A percentile compares a stretch with the other conserved stretches of the same genome.
These are phyloP conservation scores for Phytophthora aleatoria DNA, from an alignment of 352 stramenopile genomes.

Conservation along the genomic window DNA sequence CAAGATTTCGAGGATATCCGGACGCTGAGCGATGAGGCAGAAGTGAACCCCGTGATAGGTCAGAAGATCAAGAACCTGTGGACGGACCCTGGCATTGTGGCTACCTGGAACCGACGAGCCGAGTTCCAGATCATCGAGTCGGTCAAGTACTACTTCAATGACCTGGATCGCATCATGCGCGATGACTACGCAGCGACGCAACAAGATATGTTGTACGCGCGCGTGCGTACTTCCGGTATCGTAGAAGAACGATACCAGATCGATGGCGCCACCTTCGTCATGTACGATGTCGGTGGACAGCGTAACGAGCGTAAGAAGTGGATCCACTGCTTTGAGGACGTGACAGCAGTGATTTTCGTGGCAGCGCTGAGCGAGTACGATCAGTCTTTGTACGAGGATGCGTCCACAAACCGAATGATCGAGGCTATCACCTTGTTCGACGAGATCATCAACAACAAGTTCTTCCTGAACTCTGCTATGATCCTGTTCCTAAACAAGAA, in stretches of 20 bases:
- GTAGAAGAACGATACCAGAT: constrained; percentile 96
- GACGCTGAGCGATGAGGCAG: constrained; percentile 79
- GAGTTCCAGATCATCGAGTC: constrained; percentile 97
- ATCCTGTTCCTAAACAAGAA: constrained; percentile 98
- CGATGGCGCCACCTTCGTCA: constrained; percentile 95
- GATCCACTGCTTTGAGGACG: constrained; percentile 97
- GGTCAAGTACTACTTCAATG: constrained; percentile 97
- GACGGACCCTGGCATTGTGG: constrained; percentile 89
- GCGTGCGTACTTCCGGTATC: constrained; percentile 94
- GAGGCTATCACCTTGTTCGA: constrained; percentile 95
- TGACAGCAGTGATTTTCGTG: constrained; percentile 97
- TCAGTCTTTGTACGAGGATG: constrained; percentile 95
- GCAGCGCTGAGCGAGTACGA: constrained; percentile 95
- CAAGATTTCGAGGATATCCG: constrained; percentile 86
- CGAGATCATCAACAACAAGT: constrained; percentile 95
- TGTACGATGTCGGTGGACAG: constrained; percentile 97
- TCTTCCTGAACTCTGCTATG: constrained; percentile 93
- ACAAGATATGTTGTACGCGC: constrained; percentile 96
- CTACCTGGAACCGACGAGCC: constrained; percentile 90
- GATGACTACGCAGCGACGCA: constrained; percentile 93
- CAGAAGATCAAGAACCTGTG: constrained; percentile 95
- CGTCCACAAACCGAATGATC: constrained; percentile 94
- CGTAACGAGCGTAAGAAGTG: constrained; percentile 97
- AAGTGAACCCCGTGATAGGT: constrained; percentile 91
- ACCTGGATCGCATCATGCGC: constrained; percentile 94